Percentiles rank a stretch among this genome's conserved stretches.
Evolutionary conservation across 208 protist species (phyloP).

Genomic region (Strigomonas culicis): DNA sequence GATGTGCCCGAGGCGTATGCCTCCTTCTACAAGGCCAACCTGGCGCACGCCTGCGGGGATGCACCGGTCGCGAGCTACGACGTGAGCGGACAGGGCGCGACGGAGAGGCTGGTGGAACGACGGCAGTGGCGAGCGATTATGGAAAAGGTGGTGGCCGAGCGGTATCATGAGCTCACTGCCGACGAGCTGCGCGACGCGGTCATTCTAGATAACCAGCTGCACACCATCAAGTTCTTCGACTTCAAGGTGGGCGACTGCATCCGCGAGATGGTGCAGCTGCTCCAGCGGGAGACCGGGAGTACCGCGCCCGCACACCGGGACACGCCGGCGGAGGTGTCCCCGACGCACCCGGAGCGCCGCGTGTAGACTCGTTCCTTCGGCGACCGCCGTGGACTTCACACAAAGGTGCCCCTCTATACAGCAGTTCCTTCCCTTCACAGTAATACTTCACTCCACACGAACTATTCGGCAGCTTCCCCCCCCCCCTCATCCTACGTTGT

Average conservation of each 20-base stretch:
- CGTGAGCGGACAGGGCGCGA: slow-evolving; percentile 52
- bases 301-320: slow-evolving; percentile 49
- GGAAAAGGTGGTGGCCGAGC: slow-evolving; percentile 69
- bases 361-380: too few species aligned
- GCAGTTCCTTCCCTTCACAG: too few species aligned
- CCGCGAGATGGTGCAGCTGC: slow-evolving; percentile 64
- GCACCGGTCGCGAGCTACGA: slow-evolving; percentile 46
- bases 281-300: slow-evolving; percentile 44
- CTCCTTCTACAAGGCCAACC: slow-evolving; percentile 59
- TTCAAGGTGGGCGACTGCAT: slow-evolving; percentile 82
- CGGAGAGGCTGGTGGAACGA: slow-evolving; percentile 38
- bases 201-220: slow-evolving; percentile 71
- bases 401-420: too few species aligned
- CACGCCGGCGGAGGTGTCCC: slow-evolving; percentile 44
- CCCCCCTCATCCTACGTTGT: too few species aligned
- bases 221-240: slow-evolving; percentile 87
- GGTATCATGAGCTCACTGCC: slow-evolving; percentile 60
- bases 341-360: slow-evolving; percentile 75
- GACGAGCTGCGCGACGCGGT: slow-evolving; percentile 55
- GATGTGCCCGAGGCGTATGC: slow-evolving; percentile 34
- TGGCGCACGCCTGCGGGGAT: slow-evolving; percentile 62
- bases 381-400: too few species aligned
- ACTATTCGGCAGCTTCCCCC: too few species aligned
- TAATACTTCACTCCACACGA: too few species aligned
- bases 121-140: slow-evolving; percentile 74